Evolutionary conservation across 164 flowering plant genomes (phyloP).

Genomic region (Vitis vinifera): DNA sequence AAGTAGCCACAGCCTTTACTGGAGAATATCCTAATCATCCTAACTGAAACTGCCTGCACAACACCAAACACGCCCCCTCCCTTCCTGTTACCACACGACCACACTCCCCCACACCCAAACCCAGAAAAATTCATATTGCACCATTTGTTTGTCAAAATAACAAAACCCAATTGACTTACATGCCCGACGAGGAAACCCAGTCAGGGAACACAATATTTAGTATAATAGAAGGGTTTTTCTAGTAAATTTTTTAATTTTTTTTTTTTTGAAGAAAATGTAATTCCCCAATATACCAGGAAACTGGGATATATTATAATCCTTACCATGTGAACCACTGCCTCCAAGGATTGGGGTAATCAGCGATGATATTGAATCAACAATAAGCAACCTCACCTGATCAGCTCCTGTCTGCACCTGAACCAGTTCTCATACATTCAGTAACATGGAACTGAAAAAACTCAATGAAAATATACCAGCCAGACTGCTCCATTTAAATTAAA

Average conservation of each 20-base stretch:
- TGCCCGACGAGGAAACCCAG: too few relatives aligned
- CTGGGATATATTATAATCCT: not conserved
- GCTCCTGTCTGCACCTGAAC: constrained; percentile 32
- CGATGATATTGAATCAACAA: constrained; percentile 78
- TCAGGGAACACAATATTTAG: too few relatives aligned
- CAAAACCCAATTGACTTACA: too few relatives aligned
- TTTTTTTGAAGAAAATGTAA: not conserved
- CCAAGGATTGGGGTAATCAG: constrained; percentile 81
- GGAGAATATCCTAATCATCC: not conserved
- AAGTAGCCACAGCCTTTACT: not conserved
- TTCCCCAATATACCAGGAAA: not conserved
- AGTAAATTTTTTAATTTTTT: too few relatives aligned
- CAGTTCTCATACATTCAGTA: constrained; percentile 5
- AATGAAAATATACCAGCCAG: not conserved
- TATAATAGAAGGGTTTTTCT: too few relatives aligned
- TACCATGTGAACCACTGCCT: constrained; percentile 74
- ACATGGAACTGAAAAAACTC: constrained; percentile 1
- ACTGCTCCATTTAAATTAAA: constrained; percentile 18
- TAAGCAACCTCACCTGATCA: constrained; percentile 41
- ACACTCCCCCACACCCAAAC: too few relatives aligned
- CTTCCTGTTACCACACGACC: too few relatives aligned
- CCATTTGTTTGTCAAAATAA: too few relatives aligned
- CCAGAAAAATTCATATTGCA: too few relatives aligned
- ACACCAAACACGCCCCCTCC: too few relatives aligned
- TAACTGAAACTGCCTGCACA: too few relatives aligned